Evolutionary conservation across 805 yeast genomes (phyloP), one percentile per base, ranked within the genome.

Genomic region (Candida schatavii): DNA sequence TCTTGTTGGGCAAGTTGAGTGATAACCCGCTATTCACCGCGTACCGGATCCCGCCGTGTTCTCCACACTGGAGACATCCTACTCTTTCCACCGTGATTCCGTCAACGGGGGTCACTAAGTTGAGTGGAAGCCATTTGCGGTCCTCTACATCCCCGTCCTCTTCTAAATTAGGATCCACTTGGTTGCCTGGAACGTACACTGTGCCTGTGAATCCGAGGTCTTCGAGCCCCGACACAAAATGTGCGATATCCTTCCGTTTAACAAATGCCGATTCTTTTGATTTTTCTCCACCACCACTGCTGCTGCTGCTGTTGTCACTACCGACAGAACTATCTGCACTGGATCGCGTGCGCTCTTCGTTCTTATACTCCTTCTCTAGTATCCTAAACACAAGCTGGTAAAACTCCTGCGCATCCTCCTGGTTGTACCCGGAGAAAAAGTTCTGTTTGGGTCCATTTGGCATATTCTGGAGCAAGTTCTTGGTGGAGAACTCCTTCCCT

Each of bases 341-440:
- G 35, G 59, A 46, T 39, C 62, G 52, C 21, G 54, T 48, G 46
- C 50, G 32, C 7, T 46, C 44, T 21, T 51, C 45, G n/a, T 57
- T 59, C 59, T 64, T 69, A 61, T 59, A 65, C 41, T 82, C 86
- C 31, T 68, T 68, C 54, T 86, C 95, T 25, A 86, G 66, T 43
- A 83, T 78, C 32, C 77, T 72, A 73, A 86, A 70, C 2, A 85
- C 75, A 39, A 83, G 74, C 59, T 90, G 97, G 67, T 90, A 90
- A 55, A 90, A 90, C 60, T 90, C 98, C 62, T 90, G 97, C 0
- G 97, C 97, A 66, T 90, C 98, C 61, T 90, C 97, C 64, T 90
- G 98, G 55, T 87, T 88, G 57, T 88, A 88, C 1, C 97, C 93
- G 42, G 80, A 63, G 51, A 89, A 80, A 45, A 88, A 76, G 56